Base-by-base conservation (phyloP, 345 rosid species). In the Syzygium oleosum region DNA sequence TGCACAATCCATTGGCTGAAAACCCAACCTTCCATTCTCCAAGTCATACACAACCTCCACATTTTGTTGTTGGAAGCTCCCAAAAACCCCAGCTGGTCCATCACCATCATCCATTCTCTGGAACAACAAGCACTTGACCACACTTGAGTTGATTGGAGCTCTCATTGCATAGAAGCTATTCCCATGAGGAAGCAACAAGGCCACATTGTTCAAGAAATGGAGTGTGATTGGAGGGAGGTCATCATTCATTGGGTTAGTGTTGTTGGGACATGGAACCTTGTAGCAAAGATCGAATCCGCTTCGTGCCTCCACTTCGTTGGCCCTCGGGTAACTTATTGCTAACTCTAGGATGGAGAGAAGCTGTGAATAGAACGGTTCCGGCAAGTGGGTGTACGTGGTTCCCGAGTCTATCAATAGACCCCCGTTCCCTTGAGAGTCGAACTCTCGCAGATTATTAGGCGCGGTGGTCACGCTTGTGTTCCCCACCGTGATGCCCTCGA, bases 51-150 rank as follows among this genome's bases (percentile, higher is more conserved):
- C 94, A 51, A 97, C 95, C 86, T 94, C 88, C 87, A 96, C 90
- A 88, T 97, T 93, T 79, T 96, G 98, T 83, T 97, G 99, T 31
- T 97, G 99, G 91, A 95, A 97, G 90, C 95, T 96, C 90, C 98
- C 98, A 13, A 94, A 94, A 22, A 96, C 94, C 7, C 94, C 98
- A 5, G 96, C 96, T 2, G 98, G 98, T 84, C 99, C 99, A 56
- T 93, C 92, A 7, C 91, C 95, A 84, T 93, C 97, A 79, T 94
- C 93, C 98, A 95, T 95, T 91, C 93, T 91, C 84, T 93, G 96
- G 85, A 94, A 92, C 91, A 95, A 85, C 83, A 95, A 83, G 91
- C 98, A 95, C 90, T 97, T 94, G 85, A 94, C 95, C 87, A 91
- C 97, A 14, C 91, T 93, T 15, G 93, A 92, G 86, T 97, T 91